Evolutionary conservation across 2,329 filamentous ascomycete species (phyloP), one percentile per base, ranked within the genome.

Genomic region (Monilinia aucupariae): DNA sequence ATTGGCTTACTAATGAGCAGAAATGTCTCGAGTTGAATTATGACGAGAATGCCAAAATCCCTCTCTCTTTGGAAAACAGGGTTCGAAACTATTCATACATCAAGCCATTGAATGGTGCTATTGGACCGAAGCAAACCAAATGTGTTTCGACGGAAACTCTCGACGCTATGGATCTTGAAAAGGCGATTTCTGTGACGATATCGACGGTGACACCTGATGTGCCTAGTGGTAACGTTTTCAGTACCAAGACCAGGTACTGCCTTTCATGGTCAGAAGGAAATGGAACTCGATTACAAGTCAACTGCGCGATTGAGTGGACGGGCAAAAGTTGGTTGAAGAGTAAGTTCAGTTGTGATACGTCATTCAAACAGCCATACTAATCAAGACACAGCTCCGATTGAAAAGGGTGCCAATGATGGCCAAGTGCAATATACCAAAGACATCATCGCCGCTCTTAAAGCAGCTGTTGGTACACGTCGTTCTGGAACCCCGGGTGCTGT

Each of bases 321-420:
- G 92, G 92, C 70, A 99, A 97, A 81, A 97, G 92, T 78, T 99
- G 94, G 94, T 79, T 99, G 52, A 97, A 94, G 79, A 91, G 92
- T 96, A 79, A 74, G 80, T 65, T 43, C 20, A 22, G 54, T 34
- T 54, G 61, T 27, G 8, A 8, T n/a, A 5, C 48, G 13, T 20
- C 27, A 25, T 41, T 10, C 8, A 4, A 12, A n/a, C 4, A 6
- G 4, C 20, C 47, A 9, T 15, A 50, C 47, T 62, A 43, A 58
- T 37, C 54, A 65, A 50, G 56, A 41, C 54, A 49, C 68, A 96
- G 92, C 90, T 66, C 90, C 94, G 2, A 99, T 99, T 69, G 94
- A 99, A 74, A 97, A 96, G 75, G 93, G 91, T 64, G 91, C 92
- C 50, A 92, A 89, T 66, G 92, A 97, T 62, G 94, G 94, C 34